Evolutionary conservation across 129 eudicot species (phyloP).

Genomic region (Glebionis coronaria): DNA sequence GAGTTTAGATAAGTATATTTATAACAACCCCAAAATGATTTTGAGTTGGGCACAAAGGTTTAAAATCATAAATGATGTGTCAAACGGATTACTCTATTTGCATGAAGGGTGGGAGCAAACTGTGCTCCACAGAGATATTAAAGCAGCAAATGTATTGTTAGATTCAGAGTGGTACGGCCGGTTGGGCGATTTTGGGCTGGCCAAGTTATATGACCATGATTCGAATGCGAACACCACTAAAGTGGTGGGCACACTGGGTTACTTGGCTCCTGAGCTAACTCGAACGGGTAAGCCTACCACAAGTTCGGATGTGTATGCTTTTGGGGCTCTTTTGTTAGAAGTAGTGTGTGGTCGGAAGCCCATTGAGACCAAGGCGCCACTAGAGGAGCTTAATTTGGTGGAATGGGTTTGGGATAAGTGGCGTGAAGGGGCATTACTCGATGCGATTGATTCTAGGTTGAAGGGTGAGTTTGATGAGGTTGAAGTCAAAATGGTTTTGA

Average conservation of each 20-base stretch:
- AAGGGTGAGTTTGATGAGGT: conserved; percentile 23
- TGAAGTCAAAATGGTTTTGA: conserved; percentile 47
- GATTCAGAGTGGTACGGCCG: conserved; percentile 45
- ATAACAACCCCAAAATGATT: conserved; percentile 11
- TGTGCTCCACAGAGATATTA: conserved; percentile 58
- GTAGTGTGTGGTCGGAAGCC: conserved; percentile 62
- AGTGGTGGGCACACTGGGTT: conserved; percentile 59
- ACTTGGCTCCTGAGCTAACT: conserved; percentile 58
- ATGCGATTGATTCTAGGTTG: conserved; percentile 39
- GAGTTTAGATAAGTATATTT: conserved; percentile 44
- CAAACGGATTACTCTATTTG: conserved; percentile 44
- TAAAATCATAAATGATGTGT: conserved; percentile 46
- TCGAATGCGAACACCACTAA: conserved; percentile 38
- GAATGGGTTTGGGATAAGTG: conserved; percentile 46
- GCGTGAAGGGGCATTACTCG: conserved; percentile 32
- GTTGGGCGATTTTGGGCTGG: conserved; percentile 67
- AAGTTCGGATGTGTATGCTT: conserved; percentile 53
- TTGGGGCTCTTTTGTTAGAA: conserved; percentile 54
- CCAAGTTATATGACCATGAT: conserved; percentile 62
- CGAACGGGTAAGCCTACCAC: conserved; percentile 58
- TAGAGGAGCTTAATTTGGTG: conserved; percentile 37
- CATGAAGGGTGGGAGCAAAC: conserved; percentile 66
- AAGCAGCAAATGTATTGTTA: conserved; percentile 49
- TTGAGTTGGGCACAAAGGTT: conserved; percentile 56
- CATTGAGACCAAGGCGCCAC: conserved; percentile 15